Percentiles rank a stretch among this genome's conserved stretches.
Conservation (phyloP, 805 yeast genomes). For the Candida xiaguanensis region DNA sequence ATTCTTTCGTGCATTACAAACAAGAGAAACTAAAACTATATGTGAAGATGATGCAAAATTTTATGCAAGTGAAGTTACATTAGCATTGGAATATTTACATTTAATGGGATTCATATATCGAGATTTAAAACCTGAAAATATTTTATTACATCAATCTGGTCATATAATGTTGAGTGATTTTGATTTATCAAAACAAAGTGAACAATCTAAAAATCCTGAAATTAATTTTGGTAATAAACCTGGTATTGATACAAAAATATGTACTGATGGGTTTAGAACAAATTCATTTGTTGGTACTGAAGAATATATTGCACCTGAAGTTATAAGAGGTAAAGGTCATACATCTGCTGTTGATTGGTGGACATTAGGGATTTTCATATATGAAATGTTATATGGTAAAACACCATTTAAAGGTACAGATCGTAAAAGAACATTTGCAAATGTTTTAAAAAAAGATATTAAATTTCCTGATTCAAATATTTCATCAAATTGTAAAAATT, state of each 20-base stretch:
- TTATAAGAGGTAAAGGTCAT: slow-evolving; percentile 94
- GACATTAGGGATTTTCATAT: slow-evolving; percentile 92
- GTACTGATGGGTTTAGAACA: slow-evolving; percentile 94
- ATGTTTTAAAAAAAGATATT: slow-evolving; percentile 80
- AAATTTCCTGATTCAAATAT: slow-evolving; percentile 61
- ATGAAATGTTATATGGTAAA: slow-evolving; percentile 92
- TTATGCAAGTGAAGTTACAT: slow-evolving; percentile 95
- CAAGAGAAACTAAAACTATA: slow-evolving; percentile 81
- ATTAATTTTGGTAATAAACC: slow-evolving; percentile 47
- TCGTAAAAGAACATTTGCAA: slow-evolving; percentile 85
- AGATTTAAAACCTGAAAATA: slow-evolving; percentile 95
- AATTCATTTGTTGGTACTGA: slow-evolving; percentile 99
- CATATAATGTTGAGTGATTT: slow-evolving; percentile 97
- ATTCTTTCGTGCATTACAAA: slow-evolving; percentile 92
- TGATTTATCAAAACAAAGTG: slow-evolving; percentile 88
- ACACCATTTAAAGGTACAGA: slow-evolving; percentile 95
- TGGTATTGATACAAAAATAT: slow-evolving; percentile 86
- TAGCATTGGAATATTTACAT: slow-evolving; percentile 93
- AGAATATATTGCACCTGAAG: slow-evolving; percentile 98
- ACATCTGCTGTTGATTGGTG: slow-evolving; percentile 99
- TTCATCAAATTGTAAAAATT: slow-evolving; percentile 70
- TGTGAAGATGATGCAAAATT: slow-evolving; percentile 86
- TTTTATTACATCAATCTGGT: slow-evolving; percentile 90
- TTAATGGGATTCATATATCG: slow-evolving; percentile 96
- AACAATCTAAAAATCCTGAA: slow-evolving; percentile 71